A percentile compares a stretch with the other conserved stretches of the same genome.
These are phyloP conservation scores for Cudoniella acicularis DNA, from an alignment of 495 filamentous ascomycete species.

Conservation along the genomic window DNA sequence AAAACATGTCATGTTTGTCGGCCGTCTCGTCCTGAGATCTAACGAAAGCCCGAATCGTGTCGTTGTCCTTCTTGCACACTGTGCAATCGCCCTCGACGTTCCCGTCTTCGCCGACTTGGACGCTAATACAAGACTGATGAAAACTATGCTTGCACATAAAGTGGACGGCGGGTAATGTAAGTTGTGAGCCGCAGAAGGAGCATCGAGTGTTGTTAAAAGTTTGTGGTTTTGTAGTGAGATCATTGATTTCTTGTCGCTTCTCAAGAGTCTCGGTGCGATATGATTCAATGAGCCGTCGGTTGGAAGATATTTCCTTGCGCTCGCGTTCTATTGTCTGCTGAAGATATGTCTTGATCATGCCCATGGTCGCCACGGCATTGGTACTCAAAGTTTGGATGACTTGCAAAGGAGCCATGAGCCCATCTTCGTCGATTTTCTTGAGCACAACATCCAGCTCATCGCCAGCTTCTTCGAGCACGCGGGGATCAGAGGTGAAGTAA, in stretches of 20 bases:
- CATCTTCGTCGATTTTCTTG: constrained; percentile 80
- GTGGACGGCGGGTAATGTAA: constrained; percentile 88
- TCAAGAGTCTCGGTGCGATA: constrained; percentile 82
- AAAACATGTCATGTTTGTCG: constrained; percentile 87
- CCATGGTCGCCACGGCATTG: constrained; percentile 90
- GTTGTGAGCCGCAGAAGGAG: constrained; percentile 64
- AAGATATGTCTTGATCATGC: constrained; percentile 92
- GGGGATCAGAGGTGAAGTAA: constrained; percentile 84
- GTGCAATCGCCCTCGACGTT: constrained; percentile 74
- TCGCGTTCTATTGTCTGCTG: constrained; percentile 84
- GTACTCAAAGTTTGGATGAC: constrained; percentile 89
- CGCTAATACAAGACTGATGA: constrained; percentile 75
- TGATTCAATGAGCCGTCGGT: constrained; percentile 75
- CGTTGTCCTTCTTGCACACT: constrained; percentile 74
- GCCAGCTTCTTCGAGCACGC: constrained; percentile 82
- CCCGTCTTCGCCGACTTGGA: constrained; percentile 35
- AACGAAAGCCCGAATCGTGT: constrained; percentile 80
- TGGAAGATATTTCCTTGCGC: constrained; percentile 76
- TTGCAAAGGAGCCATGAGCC: constrained; percentile 92
- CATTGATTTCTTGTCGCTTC: constrained; percentile 72
- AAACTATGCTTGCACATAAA: constrained; percentile 96
- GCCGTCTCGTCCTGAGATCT: constrained; percentile 83
- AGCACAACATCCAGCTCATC: constrained; percentile 78
- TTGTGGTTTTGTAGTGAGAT: constrained; percentile 71
- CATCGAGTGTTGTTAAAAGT: constrained; percentile 91